These are phyloP conservation scores for Diaporthe citrichinensis DNA, from an alignment of 2,329 filamentous ascomycete genomes.

Conservation along the genomic window DNA sequence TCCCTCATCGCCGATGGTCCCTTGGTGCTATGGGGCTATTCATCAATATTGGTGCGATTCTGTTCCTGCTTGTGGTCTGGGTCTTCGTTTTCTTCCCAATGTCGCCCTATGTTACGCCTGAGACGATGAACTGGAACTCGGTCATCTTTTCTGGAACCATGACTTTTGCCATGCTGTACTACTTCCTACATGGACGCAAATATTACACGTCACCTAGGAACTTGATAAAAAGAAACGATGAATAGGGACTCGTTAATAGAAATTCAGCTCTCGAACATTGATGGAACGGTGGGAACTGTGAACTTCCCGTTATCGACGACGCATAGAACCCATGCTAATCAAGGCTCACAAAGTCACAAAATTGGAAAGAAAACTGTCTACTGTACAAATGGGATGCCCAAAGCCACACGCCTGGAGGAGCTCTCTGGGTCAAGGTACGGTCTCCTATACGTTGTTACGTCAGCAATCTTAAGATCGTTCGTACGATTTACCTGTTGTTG, in stretches of 20 bases:
- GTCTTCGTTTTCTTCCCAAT: constrained; percentile 65
- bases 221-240: constrained; percentile 43
- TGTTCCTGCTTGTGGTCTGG: constrained; percentile 61
- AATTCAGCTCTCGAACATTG: too few relatives aligned
- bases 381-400: constrained; percentile 44
- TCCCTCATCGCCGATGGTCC: constrained; percentile 57
- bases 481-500: too few relatives aligned
- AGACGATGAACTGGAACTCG: constrained; percentile 66
- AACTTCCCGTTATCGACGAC: background rate
- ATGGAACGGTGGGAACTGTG: too few relatives aligned
- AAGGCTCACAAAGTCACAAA: too few relatives aligned
- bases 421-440: constrained; percentile 68
- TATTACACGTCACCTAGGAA: constrained; percentile 45
- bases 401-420: constrained; percentile 57
- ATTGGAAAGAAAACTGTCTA: background rate
- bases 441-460: constrained; percentile 44
- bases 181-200: constrained; percentile 49
- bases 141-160: constrained; percentile 58
- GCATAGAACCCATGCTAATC: too few relatives aligned
- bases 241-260: background rate
- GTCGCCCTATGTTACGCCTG: constrained; percentile 51
- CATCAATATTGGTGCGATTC: constrained; percentile 58
- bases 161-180: constrained; percentile 56
- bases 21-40: constrained; percentile 58
- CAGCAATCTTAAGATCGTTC: background rate